Percentiles rank a stretch among this genome's conserved stretches.
Evolutionary conservation across 371 early-diverging fungal genomes (phyloP).

Genomic region (Lichtheimia corymbifera): DNA sequence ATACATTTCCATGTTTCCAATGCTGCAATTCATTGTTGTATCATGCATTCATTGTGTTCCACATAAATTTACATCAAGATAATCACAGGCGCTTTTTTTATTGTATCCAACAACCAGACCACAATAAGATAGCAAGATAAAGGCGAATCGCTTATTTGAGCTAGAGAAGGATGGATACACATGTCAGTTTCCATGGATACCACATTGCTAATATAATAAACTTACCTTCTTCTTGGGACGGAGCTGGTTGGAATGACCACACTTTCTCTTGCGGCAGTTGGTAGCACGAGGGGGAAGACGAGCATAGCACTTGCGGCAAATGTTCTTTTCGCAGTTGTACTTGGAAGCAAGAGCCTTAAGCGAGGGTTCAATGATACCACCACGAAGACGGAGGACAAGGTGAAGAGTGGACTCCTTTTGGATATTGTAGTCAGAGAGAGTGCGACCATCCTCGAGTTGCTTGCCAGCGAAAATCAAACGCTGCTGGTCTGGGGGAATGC

Average conservation of each 20-base stretch:
- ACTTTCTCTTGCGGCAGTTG: constrained; percentile 99
- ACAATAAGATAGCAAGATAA: neutral
- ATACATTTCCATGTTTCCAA: neutral
- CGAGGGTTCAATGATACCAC: constrained; percentile 96
- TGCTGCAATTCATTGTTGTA: neutral
- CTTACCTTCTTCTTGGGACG: constrained; percentile 94
- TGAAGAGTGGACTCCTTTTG: constrained; percentile 98
- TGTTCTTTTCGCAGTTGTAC: constrained; percentile 99
- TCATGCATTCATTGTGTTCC: neutral
- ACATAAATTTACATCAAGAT: neutral
- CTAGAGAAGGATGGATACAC: constrained; percentile 15
- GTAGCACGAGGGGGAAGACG: constrained; percentile 99
- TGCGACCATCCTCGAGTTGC: constrained; percentile 99
- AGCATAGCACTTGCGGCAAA: constrained; percentile 99
- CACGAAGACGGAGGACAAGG: constrained; percentile 98
- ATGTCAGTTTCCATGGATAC: neutral
- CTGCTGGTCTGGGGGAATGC: constrained; percentile 99
- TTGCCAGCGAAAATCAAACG: constrained; percentile 99
- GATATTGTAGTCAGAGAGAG: constrained; percentile 87
- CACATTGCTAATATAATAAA: neutral
- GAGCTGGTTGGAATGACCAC: constrained; percentile 99
- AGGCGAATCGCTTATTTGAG: constrained; percentile 37
- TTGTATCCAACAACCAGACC: neutral
- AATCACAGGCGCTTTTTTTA: too few relatives aligned
- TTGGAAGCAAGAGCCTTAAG: constrained; percentile 97